Percentiles rank a stretch among this genome's conserved stretches.
phyloP scores from a whole-genome alignment of 148 eudicot genomes.

The Fagopyrum tataricum region DNA sequence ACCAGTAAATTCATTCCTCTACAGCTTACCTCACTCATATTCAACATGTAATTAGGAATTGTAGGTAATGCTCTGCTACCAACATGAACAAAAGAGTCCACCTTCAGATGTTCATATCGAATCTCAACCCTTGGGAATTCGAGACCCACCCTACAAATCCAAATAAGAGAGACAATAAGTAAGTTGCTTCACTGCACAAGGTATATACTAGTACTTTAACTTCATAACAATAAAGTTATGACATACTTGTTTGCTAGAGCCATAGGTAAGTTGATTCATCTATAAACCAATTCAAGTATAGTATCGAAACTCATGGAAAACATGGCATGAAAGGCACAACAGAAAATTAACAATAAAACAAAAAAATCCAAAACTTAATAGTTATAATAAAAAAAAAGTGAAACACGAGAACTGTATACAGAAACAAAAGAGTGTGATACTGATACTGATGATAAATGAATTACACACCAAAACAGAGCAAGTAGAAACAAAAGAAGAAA shows the following conservation, averaged over 20 bases:
- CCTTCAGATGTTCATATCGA: constrained; percentile 67
- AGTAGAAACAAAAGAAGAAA: background rate
- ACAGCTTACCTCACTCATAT: constrained; percentile 64
- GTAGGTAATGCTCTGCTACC: constrained; percentile 94
- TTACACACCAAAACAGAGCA: background rate
- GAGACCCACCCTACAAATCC: constrained; percentile 61
- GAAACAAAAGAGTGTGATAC: background rate
- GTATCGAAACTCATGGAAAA: too few relatives aligned
- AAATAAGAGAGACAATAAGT: constrained; percentile 15
- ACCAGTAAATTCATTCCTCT: background rate
- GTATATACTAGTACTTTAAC: background rate
- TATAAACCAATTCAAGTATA: background rate
- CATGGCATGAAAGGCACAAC: too few relatives aligned
- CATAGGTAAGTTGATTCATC: background rate
- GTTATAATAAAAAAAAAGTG: background rate
- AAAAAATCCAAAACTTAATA: background rate
- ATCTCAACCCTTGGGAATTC: constrained; percentile 84
- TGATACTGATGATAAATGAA: background rate
- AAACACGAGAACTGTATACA: background rate
- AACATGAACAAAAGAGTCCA: constrained; percentile 74
- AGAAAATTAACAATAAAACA: too few relatives aligned
- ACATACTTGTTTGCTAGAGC: background rate
- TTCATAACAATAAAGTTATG: background rate
- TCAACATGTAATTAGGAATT: constrained; percentile 67
- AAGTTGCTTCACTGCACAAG: background rate